phyloP scores from a whole-genome alignment of 2,329 filamentous ascomycete species.

The Diaporthe citrichinensis region DNA sequence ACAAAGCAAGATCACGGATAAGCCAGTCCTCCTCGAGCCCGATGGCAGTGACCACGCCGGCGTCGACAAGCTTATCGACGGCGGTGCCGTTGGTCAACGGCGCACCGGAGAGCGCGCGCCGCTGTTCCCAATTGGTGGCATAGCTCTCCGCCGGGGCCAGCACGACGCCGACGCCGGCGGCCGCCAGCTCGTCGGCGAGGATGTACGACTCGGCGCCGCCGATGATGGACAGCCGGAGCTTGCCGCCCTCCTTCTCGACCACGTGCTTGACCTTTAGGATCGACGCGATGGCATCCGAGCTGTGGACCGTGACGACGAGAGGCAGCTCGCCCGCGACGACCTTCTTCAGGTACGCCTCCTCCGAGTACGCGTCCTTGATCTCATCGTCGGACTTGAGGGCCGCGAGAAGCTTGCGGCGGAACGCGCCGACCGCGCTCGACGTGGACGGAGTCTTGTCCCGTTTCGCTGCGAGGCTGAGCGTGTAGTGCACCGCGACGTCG shows the following conservation, averaged over 20 bases:
- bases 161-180: conserved; percentile 70
- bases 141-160: conserved; percentile 72
- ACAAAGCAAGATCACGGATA: conserved; percentile 70
- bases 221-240: conserved; percentile 68
- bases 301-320: conserved; percentile 72
- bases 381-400: conserved; percentile 59
- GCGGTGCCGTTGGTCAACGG: conserved; percentile 76
- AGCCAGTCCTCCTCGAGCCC: conserved; percentile 74
- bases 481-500: conserved; percentile 72
- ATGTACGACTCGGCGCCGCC: conserved; percentile 76
- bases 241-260: conserved; percentile 59
- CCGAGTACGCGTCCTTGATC: conserved; percentile 59
- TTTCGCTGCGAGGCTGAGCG: conserved; percentile 64
- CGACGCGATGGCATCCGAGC: conserved; percentile 73
- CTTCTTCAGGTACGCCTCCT: conserved; percentile 64
- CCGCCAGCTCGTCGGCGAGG: conserved; percentile 70
- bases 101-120: conserved; percentile 73
- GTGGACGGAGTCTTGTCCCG: conserved; percentile 61
- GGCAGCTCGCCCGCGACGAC: conserved; percentile 68
- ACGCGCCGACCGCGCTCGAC: conserved; percentile 65
- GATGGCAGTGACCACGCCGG: conserved; percentile 71
- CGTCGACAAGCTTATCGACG: conserved; percentile 69
- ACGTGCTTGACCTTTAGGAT: conserved; percentile 71
- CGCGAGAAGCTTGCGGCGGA: conserved; percentile 68
- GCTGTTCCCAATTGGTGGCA: conserved; percentile 70